phyloP scores from a whole-genome alignment of 345 rosid genomes.

The Sonneratia caseolaris region DNA sequence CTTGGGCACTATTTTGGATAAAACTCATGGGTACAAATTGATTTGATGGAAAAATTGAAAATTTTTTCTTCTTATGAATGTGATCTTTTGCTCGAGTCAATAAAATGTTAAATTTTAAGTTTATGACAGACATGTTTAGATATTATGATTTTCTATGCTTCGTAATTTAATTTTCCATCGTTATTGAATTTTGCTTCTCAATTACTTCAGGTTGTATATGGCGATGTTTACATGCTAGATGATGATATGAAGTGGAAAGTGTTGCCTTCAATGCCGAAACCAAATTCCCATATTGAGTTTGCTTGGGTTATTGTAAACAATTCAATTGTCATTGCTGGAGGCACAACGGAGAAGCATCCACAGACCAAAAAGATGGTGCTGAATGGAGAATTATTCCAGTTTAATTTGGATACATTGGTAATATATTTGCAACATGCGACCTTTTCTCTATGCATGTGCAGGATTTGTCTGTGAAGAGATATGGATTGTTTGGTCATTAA shows the following conservation, averaged over 20 bases:
- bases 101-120: background rate
- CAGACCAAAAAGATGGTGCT: constrained; percentile 84
- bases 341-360: constrained; percentile 95
- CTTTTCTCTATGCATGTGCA: too few species aligned
- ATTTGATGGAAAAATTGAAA: background rate
- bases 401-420: constrained; percentile 72
- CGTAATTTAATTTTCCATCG: background rate
- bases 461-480: too few species aligned
- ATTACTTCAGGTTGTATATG: constrained; percentile 64
- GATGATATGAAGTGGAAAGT: constrained; percentile 84
- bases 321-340: constrained; percentile 79
- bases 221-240: constrained; percentile 84
- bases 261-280: constrained; percentile 75
- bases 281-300: constrained; percentile 90
- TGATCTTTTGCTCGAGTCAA: background rate
- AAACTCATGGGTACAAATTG: too few species aligned
- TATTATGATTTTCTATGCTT: background rate
- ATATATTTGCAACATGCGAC: background rate
- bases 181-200: background rate
- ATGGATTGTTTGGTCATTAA: too few species aligned
- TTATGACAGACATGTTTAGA: background rate
- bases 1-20: background rate
- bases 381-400: constrained; percentile 73
- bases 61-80: background rate
- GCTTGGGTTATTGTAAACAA: constrained; percentile 89